Evolutionary conservation across 352 stramenopile species (phyloP).

Genomic region (Saprolegnia diclina): DNA sequence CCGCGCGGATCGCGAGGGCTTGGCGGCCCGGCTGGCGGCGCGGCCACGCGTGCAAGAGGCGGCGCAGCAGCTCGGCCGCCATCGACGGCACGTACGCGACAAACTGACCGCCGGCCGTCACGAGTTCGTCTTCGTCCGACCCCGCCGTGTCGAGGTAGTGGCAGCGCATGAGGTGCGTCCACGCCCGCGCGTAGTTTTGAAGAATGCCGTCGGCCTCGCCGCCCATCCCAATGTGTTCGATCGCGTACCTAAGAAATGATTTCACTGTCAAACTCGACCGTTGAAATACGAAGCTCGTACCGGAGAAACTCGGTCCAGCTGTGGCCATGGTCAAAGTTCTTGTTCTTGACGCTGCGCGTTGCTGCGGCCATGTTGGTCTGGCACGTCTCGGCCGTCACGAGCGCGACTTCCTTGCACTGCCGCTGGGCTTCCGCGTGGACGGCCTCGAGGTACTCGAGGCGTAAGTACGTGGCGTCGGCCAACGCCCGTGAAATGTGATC

Average conservation of each 20-base stretch:
- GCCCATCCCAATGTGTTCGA: slow-evolving; percentile 61
- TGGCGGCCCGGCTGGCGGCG: slow-evolving; percentile 59
- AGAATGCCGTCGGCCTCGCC: slow-evolving; percentile 45
- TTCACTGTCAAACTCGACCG: not conserved
- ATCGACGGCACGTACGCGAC: slow-evolving; percentile 74
- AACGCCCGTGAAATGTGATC: slow-evolving; percentile 64
- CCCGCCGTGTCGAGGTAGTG: slow-evolving; percentile 71
- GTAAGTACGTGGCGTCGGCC: slow-evolving; percentile 58
- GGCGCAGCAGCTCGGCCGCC: slow-evolving; percentile 43
- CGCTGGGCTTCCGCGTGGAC: slow-evolving; percentile 40
- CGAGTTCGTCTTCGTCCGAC: slow-evolving; percentile 79
- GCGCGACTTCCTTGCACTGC: slow-evolving; percentile 55
- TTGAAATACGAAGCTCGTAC: too few relatives aligned
- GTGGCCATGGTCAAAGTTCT: slow-evolving; percentile 61
- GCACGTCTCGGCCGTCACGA: slow-evolving; percentile 45
- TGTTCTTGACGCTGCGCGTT: slow-evolving; percentile 19
- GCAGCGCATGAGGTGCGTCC: slow-evolving; percentile 59
- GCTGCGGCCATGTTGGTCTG: not conserved
- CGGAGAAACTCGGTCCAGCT: slow-evolving; percentile 75
- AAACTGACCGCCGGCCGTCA: slow-evolving; percentile 75
- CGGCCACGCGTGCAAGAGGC: slow-evolving; percentile 59
- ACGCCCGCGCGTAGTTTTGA: slow-evolving; percentile 62
- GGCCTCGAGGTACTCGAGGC: slow-evolving; percentile 59
- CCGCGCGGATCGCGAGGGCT: slow-evolving; percentile 70
- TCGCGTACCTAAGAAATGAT: slow-evolving; percentile 32